phyloP scores from a whole-genome alignment of 352 stramenopile genomes.

The Elongisporangium senticosum region DNA sequence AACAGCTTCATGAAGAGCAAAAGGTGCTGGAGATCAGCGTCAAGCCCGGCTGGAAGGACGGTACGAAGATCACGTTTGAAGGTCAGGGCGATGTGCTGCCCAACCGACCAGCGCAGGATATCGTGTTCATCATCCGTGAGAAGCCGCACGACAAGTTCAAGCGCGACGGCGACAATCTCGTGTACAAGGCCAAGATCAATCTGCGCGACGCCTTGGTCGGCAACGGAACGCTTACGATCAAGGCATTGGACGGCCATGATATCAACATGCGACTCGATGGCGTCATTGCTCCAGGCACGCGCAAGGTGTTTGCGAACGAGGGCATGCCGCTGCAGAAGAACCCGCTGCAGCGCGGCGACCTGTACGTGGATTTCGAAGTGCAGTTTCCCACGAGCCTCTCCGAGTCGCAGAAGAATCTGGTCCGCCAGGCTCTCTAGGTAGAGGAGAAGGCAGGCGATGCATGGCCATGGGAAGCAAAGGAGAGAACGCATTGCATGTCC shows the following conservation, averaged over 20 bases:
- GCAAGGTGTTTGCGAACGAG: constrained; percentile 91
- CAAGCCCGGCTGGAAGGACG: constrained; percentile 95
- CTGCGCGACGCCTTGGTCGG: constrained; percentile 94
- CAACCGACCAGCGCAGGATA: constrained; percentile 90
- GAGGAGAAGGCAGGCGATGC: not conserved
- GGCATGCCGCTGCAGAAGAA: constrained; percentile 93
- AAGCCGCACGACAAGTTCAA: constrained; percentile 90
- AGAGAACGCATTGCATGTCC: not conserved
- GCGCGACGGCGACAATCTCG: constrained; percentile 93
- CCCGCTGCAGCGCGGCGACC: constrained; percentile 80
- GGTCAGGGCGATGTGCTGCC: constrained; percentile 86
- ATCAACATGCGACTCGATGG: constrained; percentile 88
- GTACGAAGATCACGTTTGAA: constrained; percentile 96
- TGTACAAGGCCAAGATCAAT: constrained; percentile 93
- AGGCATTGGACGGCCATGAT: constrained; percentile 91
- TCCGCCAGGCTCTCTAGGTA: constrained; percentile 68
- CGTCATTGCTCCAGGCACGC: constrained; percentile 90
- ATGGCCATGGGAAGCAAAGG: too few species aligned
- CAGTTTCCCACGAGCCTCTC: constrained; percentile 93
- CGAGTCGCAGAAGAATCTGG: constrained; percentile 57
- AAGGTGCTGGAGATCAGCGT: constrained; percentile 95
- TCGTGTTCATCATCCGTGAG: constrained; percentile 94
- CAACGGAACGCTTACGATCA: constrained; percentile 86
- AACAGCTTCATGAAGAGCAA: constrained; percentile 92
- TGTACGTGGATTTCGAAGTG: constrained; percentile 96